Evolutionary conservation across 139 green algal genomes (phyloP), one percentile per base, ranked within the genome.

Genomic region (Monoraphidium neglectum): DNA sequence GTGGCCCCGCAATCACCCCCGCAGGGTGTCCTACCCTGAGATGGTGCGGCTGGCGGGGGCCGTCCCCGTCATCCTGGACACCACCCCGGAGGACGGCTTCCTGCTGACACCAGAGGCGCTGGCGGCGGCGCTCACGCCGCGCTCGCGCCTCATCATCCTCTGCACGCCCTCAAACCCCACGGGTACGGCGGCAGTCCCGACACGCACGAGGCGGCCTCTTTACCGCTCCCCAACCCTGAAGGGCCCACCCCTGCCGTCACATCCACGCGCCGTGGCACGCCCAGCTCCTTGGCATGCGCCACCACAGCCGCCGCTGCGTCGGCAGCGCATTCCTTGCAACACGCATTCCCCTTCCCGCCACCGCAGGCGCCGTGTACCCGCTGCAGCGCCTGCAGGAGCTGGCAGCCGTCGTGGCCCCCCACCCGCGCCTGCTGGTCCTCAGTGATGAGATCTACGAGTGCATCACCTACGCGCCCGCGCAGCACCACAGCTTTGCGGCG

Each of bases 81-180:
- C 88, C 75, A 86, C 82, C 12, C 36, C 87, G 0, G 68, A 87
- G 23, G 77, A 96, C 4, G 84, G 87, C 49, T 99, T 97, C 77
- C 70, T 97, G 32, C 77, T 99, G 61, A 86, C 82, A 0, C 74
- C 96, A 0, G 84, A 92, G 38, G 78, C 90, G 79, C 84, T 99
- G 43, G n/a, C 73, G 10, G 79, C 83, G 1, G 86, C 86, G 1
- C 85, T 99, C 4, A 98, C 93, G 1, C 90, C 91, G 0, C 62
- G 65, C 24, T 95, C 90, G 3, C 86, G 96, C 28, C 74, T 99
- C 60, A 90, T 99, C 72, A 98, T 99, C 74, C 89, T 99, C 15
- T 99, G 96, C 86, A 93, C 95, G 15, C 96, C 96, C 26, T 97
- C 91, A 68, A 99, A 99, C 84, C 96, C 96, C 36, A 95, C 91